Evolutionary conservation across 805 yeast genomes (phyloP), one percentile per base, ranked within the genome.

Genomic region (Debaryomyces tyrocola): DNA sequence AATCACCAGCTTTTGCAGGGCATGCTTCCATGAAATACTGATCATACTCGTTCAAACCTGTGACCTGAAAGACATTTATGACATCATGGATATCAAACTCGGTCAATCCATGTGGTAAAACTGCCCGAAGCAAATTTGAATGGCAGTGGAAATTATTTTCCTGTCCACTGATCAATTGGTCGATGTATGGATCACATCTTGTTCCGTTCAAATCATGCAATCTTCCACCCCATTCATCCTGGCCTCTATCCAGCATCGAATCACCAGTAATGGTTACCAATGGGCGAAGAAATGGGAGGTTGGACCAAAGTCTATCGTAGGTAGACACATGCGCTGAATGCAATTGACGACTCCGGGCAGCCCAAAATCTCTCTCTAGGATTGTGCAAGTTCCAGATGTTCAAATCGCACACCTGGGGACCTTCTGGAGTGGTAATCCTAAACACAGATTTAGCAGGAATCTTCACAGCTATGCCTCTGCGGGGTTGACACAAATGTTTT

Each of bases 1-100:
- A 81, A 56, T 83, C 88, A 11, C 74, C 79, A 37, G 68, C 63
- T 31, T 74, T 67, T 2, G 87, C 83, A 1, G 88, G 88, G 51
- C 84, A 81, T 1, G 87, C 77, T 57, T 82, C 87, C 87, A 82
- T 83, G 59, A 79, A 83, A 60, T 83, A 83, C 58, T 80, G 84
- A 58, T 83, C 87, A 52, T 79, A 67, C 50, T 80, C 84, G 52
- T 81, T 80, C 52, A 82, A 70, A 0, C 88, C 88, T 0, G 87
- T 83, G 49, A 83, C 80, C 61, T 83, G 88, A 66, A 83, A 83
- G 31, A 83, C 85, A 62, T 83, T 83, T 55, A 83, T 67, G 6
- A 83, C 87, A 54, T 83, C 87, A 56, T 83, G 88, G 33, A 83
- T 84, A 54, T 83, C 87, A 48, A 71, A 78, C 58, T 83, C 88